Percentiles rank a stretch among this genome's conserved stretches.
Evolutionary conservation across 2,329 filamentous ascomycete genomes (phyloP).

Genomic region (Furcasterigmium sp.): DNA sequence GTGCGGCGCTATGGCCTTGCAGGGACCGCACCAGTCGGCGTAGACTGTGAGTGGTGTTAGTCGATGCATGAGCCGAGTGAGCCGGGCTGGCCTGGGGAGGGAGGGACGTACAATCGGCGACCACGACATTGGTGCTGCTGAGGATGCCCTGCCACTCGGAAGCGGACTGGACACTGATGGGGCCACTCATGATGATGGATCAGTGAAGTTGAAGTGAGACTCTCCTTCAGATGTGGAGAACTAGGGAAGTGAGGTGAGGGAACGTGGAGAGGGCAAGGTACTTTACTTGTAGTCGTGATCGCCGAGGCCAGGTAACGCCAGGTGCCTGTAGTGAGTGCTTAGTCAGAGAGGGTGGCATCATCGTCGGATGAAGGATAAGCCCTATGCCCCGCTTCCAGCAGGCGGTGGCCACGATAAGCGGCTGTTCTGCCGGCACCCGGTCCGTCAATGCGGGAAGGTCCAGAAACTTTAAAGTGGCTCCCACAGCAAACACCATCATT

Average conservation of each 20-base stretch:
- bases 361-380: background rate
- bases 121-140: slow-evolving; percentile 68
- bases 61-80: slow-evolving; percentile 2
- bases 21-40: slow-evolving; percentile 91
- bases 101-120: slow-evolving; percentile 74
- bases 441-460: background rate
- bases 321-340: too few species aligned
- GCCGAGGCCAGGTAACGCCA: background rate
- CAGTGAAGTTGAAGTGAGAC: too few species aligned
- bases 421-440: slow-evolving; percentile 1
- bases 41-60: slow-evolving; percentile 59
- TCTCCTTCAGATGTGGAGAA: slow-evolving; percentile 1
- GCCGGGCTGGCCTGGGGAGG: background rate
- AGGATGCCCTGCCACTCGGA: slow-evolving; percentile 70
- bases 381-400: background rate
- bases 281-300: background rate
- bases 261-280: background rate
- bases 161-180: slow-evolving; percentile 56
- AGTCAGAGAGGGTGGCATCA: too few species aligned
- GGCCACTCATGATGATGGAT: slow-evolving; percentile 33
- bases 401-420: background rate
- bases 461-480: background rate
- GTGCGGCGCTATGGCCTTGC: slow-evolving; percentile 84
- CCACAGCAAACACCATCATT: background rate
- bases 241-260: slow-evolving; percentile 1